These are phyloP conservation scores for Cryoendolithus antarcticus DNA, from an alignment of 2,329 filamentous ascomycete genomes.

Conservation along the genomic window DNA sequence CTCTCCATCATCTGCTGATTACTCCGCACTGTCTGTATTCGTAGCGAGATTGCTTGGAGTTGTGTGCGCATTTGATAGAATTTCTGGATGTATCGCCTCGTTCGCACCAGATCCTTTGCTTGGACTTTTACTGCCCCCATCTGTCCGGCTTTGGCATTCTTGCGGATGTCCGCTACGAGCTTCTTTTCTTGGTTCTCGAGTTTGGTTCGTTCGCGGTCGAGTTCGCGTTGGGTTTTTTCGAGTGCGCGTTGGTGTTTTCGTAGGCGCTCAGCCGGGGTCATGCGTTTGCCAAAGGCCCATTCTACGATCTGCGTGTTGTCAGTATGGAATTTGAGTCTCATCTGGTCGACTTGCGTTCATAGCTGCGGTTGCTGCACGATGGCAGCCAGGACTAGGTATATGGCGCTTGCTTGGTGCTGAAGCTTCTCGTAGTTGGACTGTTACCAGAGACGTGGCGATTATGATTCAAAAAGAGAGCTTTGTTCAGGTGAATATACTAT, in stretches of 20 bases:
- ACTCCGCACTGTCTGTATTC: slow-evolving; percentile 93
- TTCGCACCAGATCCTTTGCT: slow-evolving; percentile 90
- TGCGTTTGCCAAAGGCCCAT: slow-evolving; percentile 60
- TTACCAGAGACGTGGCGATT: no score
- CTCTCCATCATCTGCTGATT: slow-evolving; percentile 99
- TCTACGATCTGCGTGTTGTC: slow-evolving; percentile 88
- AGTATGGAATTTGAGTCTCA: slow-evolving; percentile 43
- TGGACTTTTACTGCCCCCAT: slow-evolving; percentile 99
- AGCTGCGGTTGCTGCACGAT: no score
- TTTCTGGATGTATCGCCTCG: slow-evolving; percentile 80
- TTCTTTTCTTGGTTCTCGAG: slow-evolving; percentile 99
- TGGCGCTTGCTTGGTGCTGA: no score
- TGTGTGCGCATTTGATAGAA: slow-evolving; percentile 98
- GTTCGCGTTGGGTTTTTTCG: slow-evolving; percentile 91
- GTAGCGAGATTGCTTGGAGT: slow-evolving; percentile 84
- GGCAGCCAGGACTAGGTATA: no score
- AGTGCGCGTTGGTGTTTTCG: slow-evolving; percentile 92
- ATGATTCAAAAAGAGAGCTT: no score
- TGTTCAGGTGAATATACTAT: no score
- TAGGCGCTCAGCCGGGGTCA: slow-evolving; percentile 86
- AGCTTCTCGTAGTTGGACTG: no score
- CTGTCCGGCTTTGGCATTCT: slow-evolving; percentile 94
- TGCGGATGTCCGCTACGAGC: slow-evolving; percentile 89
- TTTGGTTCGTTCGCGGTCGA: slow-evolving; percentile 89
- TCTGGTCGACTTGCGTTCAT: slow-evolving; percentile 43